Conservation (phyloP, 306 rosid species). For the Dalbergia cultrata region DNA sequence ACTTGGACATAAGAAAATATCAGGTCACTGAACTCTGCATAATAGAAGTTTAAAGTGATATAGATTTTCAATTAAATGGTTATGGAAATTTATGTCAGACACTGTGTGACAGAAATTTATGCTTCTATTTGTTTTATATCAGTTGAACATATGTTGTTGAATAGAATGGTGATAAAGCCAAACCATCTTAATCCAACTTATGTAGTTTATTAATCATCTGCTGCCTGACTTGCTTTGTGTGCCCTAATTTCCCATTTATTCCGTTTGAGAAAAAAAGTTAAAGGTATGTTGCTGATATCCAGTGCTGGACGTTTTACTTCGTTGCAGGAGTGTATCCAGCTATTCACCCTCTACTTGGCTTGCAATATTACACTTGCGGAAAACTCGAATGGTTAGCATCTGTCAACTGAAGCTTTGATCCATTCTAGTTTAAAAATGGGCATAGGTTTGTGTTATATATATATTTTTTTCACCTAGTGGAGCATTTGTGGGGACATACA, state of each 20-base stretch:
- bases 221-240: not conserved
- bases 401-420: slow-evolving; percentile 31
- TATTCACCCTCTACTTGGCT: slow-evolving; percentile 87
- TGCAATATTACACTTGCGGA: slow-evolving; percentile 92
- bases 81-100: slow-evolving; percentile 19
- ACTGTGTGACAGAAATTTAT: not conserved
- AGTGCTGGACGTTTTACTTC: slow-evolving; percentile 32
- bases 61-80: not conserved
- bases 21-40: not conserved
- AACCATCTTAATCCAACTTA: not conserved
- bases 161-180: slow-evolving; percentile 24
- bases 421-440: slow-evolving; percentile 9
- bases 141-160: slow-evolving; percentile 8
- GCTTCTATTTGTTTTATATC: slow-evolving; percentile 1
- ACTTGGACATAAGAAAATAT: not conserved
- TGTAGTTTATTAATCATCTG: not conserved
- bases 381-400: slow-evolving; percentile 90
- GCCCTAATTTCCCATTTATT: not conserved
- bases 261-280: not conserved
- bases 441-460: slow-evolving; percentile 8
- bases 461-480: slow-evolving; percentile 13
- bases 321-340: slow-evolving; percentile 78
- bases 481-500: slow-evolving; percentile 10
- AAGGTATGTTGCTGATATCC: slow-evolving; percentile 39
- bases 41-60: not conserved